A percentile compares a stretch with the other conserved stretches of the same genome.
Evolutionary conservation across 257 asterid genomes (phyloP).

Genomic region (Sherardia arvensis): DNA sequence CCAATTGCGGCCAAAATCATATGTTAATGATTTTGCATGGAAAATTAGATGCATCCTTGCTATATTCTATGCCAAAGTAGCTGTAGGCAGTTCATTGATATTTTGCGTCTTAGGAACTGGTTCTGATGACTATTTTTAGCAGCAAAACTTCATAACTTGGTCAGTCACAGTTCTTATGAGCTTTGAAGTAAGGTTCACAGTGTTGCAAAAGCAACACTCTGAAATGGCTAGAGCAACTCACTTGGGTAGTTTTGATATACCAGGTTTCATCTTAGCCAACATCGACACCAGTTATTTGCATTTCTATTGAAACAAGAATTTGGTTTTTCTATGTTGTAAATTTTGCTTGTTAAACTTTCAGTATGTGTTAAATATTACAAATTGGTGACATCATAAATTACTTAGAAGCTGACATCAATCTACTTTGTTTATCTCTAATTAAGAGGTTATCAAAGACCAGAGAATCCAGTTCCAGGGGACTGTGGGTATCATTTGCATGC

Average conservation of each 20-base stretch:
- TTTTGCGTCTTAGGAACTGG: not conserved
- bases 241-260: no score
- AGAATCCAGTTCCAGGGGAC: constrained; percentile 93
- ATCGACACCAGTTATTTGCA: not conserved
- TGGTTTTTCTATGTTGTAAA: not conserved
- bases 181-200: not conserved
- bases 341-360: not conserved
- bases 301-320: not conserved
- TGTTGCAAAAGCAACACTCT: not conserved
- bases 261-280: no score
- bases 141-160: not conserved
- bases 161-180: not conserved
- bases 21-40: not conserved
- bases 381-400: not conserved
- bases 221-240: not conserved
- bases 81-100: not conserved
- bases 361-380: not conserved
- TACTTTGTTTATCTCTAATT: constrained; percentile 11
- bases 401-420: not conserved
- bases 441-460: constrained; percentile 81
- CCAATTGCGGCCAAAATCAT: not conserved
- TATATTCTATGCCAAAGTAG: not conserved
- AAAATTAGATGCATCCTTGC: not conserved
- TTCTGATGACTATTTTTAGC: not conserved
- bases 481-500: constrained; percentile 96